Conservation (phyloP, 1,139 yeast genomes). For the Hanseniaspora gamundiae region DNA sequence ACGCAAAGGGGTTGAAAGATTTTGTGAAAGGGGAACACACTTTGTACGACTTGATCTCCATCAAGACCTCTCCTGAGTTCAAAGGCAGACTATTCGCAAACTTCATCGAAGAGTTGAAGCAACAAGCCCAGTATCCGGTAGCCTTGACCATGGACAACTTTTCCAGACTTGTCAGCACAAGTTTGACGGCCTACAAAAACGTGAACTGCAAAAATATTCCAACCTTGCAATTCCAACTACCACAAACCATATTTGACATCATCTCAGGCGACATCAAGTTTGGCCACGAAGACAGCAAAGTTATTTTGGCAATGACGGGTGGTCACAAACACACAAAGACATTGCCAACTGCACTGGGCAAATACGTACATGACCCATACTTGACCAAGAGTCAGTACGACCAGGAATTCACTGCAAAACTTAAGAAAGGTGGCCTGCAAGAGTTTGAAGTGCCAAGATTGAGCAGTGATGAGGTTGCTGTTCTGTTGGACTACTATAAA, state of each 20-base stretch:
- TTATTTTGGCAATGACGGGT: constrained; percentile 52
- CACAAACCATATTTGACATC: constrained; percentile 44
- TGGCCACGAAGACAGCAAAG: constrained; percentile 42
- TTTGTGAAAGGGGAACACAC: constrained; percentile 35
- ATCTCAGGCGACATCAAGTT: constrained; percentile 42
- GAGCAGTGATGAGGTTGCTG: constrained; percentile 40
- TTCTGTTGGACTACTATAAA: constrained; percentile 41
- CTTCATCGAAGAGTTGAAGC: constrained; percentile 42
- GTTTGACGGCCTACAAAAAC: constrained; percentile 51
- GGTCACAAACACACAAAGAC: constrained; percentile 38
- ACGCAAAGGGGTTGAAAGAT: constrained; percentile 17
- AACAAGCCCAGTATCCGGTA: constrained; percentile 38
- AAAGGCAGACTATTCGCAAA: constrained; percentile 37
- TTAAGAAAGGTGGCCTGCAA: constrained; percentile 37
- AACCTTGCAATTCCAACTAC: constrained; percentile 53
- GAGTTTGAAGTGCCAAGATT: constrained; percentile 40
- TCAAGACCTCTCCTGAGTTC: constrained; percentile 25
- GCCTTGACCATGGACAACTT: constrained; percentile 65
- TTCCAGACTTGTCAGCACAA: constrained; percentile 46
- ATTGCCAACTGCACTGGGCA: constrained; percentile 47
- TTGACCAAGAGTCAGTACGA: constrained; percentile 41
- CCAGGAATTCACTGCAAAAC: constrained; percentile 35
- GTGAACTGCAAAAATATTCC: constrained; percentile 46
- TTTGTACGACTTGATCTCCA: constrained; percentile 31
- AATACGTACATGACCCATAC: constrained; percentile 46